Evolutionary conservation across 441 rosid genomes (phyloP).

Genomic region (Daphne laureola): DNA sequence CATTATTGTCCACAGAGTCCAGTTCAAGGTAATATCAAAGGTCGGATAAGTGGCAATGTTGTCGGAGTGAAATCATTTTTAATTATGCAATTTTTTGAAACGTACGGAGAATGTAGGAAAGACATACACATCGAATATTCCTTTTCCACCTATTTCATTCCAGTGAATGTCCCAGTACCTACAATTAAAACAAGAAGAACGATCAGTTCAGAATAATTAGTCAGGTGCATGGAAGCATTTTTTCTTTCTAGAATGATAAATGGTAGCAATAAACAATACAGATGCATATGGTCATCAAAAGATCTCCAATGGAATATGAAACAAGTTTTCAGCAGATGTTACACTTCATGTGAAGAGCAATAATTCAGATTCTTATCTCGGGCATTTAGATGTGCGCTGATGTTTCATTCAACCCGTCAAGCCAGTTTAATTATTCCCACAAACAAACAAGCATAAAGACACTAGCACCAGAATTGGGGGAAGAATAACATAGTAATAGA

Average conservation of each 20-base stretch:
- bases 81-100: background rate
- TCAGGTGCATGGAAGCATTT: background rate
- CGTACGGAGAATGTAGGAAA: slow-evolving; percentile 1
- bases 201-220: slow-evolving; percentile 5
- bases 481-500: background rate
- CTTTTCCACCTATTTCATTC: slow-evolving; percentile 55
- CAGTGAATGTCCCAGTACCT: slow-evolving; percentile 72
- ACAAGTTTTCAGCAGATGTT: no score
- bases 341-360: no score
- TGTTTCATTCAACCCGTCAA: no score
- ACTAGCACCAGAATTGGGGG: background rate
- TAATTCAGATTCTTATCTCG: no score
- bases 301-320: background rate
- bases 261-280: slow-evolving; percentile 5
- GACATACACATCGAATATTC: slow-evolving; percentile 69
- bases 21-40: background rate
- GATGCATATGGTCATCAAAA: background rate
- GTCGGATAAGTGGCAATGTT: background rate
- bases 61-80: background rate
- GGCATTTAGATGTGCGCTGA: background rate
- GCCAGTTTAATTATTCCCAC: background rate
- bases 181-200: slow-evolving; percentile 12
- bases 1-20: background rate
- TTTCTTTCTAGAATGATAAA: no score
- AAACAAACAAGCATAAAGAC: background rate